Evolutionary conservation across 1,284 basidiomycete species (phyloP), one percentile per base, ranked within the genome.

Genomic region (Omphalotus olearius): DNA sequence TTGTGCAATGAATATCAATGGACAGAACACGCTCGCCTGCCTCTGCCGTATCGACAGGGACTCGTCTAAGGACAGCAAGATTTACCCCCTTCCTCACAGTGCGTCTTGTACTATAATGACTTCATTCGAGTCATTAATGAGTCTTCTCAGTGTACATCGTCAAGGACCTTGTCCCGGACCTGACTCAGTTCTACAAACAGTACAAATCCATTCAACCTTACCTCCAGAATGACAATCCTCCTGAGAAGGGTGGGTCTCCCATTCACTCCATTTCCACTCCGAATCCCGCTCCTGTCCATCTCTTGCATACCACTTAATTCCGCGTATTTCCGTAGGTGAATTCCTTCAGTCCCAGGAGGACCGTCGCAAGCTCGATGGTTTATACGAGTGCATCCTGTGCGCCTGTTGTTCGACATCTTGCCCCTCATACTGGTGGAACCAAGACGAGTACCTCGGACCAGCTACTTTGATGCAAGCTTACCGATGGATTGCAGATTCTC

Each of bases 41-140:
- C 79, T 99, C 48, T 98, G 95, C 78, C 81, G 95, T 53, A 98
- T 98, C 64, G 91, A 96, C 71, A 80, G 93, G 63, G 79, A 83
- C 59, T 62, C 75, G 41, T 65, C 63, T 55, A 89, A 88, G 69
- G 83, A 91, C 61, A 73, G 81, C 60, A 98, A 98, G 81, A 88
- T 99, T 63, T 99, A 99, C 72, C 96, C 96, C 39, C 79, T 99
- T n/a, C 96, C 96, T 16, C 95, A 98, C 75, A 96, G 94, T 95
- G 57, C 55, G 91, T 81, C 20, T 28, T 16, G 13, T 14, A 13
- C 28, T 2, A 14, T 25, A 37, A 47, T 3, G 38, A 16, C n/a
- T 41, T 20, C 2, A 26, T 26, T 33, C 33, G 23, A n/a, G 47
- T 33, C 42, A 44, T 38, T 33, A 18, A 51, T 25, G 13, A 14